Conservation (phyloP, 345 rosid species). For the Arabis hirsuta region DNA sequence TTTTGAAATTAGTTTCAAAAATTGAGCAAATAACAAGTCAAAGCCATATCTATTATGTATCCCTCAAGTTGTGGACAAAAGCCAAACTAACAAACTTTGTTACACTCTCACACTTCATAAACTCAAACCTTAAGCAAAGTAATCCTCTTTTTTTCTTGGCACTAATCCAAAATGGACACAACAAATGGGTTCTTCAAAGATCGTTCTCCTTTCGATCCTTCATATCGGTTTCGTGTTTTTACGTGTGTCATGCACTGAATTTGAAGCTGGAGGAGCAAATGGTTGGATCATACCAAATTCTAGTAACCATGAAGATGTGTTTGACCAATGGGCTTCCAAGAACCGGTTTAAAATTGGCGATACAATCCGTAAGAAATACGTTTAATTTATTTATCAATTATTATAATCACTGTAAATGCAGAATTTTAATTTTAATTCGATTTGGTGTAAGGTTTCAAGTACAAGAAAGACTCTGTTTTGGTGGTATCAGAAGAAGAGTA, state of each 20-base stretch:
- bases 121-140: not conserved
- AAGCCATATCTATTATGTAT: constrained; percentile 10
- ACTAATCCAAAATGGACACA: not conserved
- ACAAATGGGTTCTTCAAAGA: constrained; percentile 17
- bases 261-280: constrained; percentile 56
- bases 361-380: constrained; percentile 51
- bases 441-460: constrained; percentile 46
- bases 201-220: not conserved
- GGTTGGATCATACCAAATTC: constrained; percentile 69
- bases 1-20: not conserved
- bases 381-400: not conserved
- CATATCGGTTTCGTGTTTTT: constrained; percentile 1
- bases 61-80: constrained; percentile 23
- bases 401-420: not conserved
- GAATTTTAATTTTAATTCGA: not conserved
- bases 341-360: constrained; percentile 67
- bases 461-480: constrained; percentile 56
- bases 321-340: constrained; percentile 73
- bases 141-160: not conserved
- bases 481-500: constrained; percentile 58
- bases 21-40: constrained; percentile 21
- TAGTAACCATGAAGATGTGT: constrained; percentile 47
- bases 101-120: constrained; percentile 10
- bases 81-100: constrained; percentile 16
- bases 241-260: constrained; percentile 42